Evolutionary conservation across 1,284 basidiomycete genomes (phyloP), one percentile per base, ranked within the genome.

Genomic region (Trametes sp.): DNA sequence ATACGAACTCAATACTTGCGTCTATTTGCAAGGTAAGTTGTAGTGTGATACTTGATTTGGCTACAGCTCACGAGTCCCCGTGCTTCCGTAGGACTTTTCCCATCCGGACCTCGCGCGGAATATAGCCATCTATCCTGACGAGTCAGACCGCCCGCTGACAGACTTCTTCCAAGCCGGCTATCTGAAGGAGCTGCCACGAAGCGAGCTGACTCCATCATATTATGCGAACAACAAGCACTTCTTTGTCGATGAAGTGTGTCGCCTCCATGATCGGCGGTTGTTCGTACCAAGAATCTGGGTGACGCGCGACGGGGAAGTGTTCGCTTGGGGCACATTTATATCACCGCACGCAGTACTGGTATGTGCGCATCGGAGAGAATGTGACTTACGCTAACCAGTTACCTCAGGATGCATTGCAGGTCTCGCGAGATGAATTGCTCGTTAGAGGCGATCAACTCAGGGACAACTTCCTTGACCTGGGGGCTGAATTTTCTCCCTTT

Each of bases 111-210:
- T 31, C 23, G 54, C 45, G 1, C 36, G n/a, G 4, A n/a, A 52
- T 26, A 57, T 62, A 7, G 48, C 23, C 11, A 24, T 57, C 2
- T 62, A 62, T 42, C 61, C 56, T 19, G 61, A 53, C 23, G 23
- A 45, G 10, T 7, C 44, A 45, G 44, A 45, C 16, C n/a, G 44
- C 14, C 21, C 21, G 21, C 14, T 45, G 24, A 23, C 44, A 9
- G 23, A 45, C 57, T 19, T 42, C 56, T 9, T 26, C 31, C 6
- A 55, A 21, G 1, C 23, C 19, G 14, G 14, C 4, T 29, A 49
- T 52, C n/a, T 14, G 38, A 4, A 56, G 57, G n/a, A 26, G 41
- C 31, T 62, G 49, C 26, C 56, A 52, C 36, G 60, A 13, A 19
- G 19, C 53, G 2, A 62, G 45, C 23, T 62, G 48, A 35, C 49